phyloP scores from a whole-genome alignment of 176 grass and related monocot species.

The Bothriochloa decipiens region DNA sequence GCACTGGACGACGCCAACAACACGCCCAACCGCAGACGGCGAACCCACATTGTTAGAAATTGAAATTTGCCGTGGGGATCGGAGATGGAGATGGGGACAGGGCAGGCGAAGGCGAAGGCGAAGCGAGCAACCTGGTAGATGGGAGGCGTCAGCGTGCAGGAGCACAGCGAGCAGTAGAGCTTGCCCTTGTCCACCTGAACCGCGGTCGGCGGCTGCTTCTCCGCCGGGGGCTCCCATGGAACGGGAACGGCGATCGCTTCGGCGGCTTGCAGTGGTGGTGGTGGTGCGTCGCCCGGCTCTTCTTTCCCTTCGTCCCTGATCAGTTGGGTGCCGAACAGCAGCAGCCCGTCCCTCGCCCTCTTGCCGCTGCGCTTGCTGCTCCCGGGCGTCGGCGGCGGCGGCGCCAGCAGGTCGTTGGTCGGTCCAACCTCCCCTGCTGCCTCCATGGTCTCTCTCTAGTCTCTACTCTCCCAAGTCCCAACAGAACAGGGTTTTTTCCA shows the following conservation, averaged over 20 bases:
- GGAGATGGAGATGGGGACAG: not conserved
- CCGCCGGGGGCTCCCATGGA: not conserved
- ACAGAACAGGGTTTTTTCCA: not conserved
- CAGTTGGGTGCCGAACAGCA: not conserved
- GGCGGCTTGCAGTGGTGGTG: not conserved
- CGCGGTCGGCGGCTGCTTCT: not conserved
- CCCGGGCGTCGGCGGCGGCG: not conserved
- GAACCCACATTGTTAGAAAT: not conserved
- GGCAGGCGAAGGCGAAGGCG: no score
- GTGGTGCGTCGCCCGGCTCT: not conserved
- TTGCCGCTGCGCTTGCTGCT: not conserved
- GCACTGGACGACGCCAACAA: not conserved
- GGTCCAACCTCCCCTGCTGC: not conserved
- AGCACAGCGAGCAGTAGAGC: slow-evolving; percentile 18
- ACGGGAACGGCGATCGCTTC: not conserved
- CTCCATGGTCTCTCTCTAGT: not conserved
- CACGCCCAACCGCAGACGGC: not conserved
- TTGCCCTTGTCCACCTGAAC: not conserved
- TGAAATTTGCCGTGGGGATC: not conserved
- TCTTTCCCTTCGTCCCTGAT: not conserved
- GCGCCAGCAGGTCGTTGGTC: not conserved
- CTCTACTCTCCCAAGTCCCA: no score
- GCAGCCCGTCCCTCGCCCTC: not conserved
- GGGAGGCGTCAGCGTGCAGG: not conserved
- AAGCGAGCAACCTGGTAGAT: slow-evolving; percentile 5